These are phyloP conservation scores for Pseudogymnoascus sp. DNA, from an alignment of 2,329 filamentous ascomycete genomes.

Conservation along the genomic window DNA sequence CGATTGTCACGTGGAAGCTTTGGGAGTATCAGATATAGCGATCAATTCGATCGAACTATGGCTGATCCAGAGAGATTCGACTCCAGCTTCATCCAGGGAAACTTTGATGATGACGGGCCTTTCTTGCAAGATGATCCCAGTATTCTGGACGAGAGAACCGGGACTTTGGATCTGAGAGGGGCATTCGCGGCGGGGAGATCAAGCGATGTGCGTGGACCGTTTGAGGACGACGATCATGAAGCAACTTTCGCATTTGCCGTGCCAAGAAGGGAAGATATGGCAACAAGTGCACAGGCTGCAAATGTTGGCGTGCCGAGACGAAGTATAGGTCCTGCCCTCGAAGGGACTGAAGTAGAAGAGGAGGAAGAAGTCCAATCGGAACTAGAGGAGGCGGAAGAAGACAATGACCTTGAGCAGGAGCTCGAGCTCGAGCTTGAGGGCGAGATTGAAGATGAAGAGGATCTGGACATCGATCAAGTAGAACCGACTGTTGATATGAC, in stretches of 20 bases:
- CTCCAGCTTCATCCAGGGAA: conserved; percentile 23
- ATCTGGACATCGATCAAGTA: conserved; percentile 9
- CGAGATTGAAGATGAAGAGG: conserved; percentile 23
- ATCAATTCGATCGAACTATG: conserved; percentile 35
- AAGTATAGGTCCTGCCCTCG: not conserved
- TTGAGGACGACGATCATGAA: conserved; percentile 27
- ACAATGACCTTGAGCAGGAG: conserved; percentile 21
- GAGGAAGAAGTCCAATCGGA: conserved; percentile 7
- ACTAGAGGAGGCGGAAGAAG: conserved; percentile 17
- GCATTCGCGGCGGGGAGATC: conserved; percentile 20
- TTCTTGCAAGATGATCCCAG: not conserved
- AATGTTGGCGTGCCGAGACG: not conserved
- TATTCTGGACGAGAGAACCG: conserved; percentile 10
- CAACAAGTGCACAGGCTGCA: not conserved
- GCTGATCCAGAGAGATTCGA: conserved; percentile 22
- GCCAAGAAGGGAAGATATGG: conserved; percentile 19
- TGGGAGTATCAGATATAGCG: conserved; percentile 46
- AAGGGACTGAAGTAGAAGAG: conserved; percentile 16
- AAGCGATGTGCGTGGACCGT: conserved; percentile 23
- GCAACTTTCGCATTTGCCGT: conserved; percentile 27
- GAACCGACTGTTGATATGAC: conserved; percentile 11
- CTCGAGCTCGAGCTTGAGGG: conserved; percentile 21
- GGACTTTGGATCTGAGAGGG: conserved; percentile 16
- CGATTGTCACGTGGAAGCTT: conserved; percentile 41
- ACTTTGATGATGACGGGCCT: conserved; percentile 18